A percentile compares a stretch with the other conserved stretches of the same genome.
Conservation (phyloP, 2,329 filamentous ascomycete species). For the Hansfordia pulvinata region DNA sequence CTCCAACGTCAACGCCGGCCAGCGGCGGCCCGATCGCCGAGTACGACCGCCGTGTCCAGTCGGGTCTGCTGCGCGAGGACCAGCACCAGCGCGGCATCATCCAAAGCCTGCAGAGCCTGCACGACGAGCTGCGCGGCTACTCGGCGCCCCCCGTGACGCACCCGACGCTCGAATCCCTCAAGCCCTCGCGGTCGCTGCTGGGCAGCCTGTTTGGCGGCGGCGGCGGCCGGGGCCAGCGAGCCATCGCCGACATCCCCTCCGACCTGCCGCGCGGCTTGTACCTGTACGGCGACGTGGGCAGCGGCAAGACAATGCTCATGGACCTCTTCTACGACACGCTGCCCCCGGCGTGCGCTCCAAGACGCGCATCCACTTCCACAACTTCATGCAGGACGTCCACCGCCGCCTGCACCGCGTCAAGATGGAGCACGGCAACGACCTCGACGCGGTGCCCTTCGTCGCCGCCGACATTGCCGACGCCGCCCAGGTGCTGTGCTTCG, state of each 20-base stretch:
- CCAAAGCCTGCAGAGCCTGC: constrained; percentile 74
- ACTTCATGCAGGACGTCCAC: constrained; percentile 98
- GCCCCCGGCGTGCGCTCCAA: constrained; percentile 68
- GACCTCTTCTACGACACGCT: constrained; percentile 94
- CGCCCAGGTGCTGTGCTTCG: constrained; percentile 84
- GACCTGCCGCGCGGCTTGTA: constrained; percentile 80
- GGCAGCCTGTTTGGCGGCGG: constrained; percentile 46
- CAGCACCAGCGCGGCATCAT: constrained; percentile 89
- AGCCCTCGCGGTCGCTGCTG: constrained; percentile 42
- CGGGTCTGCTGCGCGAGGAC: constrained; percentile 68
- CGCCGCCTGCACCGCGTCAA: constrained; percentile 82
- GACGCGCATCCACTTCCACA: constrained; percentile 94
- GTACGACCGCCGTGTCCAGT: constrained; percentile 70
- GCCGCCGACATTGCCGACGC: constrained; percentile 86
- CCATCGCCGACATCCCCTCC: constrained; percentile 45
- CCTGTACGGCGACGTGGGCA: constrained; percentile 91
- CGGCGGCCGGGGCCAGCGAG: constrained; percentile 21
- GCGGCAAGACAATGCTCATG: constrained; percentile 99
- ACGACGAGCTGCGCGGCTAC: constrained; percentile 69
- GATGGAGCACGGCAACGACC: constrained; percentile 74
- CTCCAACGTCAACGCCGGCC: no score
- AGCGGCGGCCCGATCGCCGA: constrained; percentile 82
- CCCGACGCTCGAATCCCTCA: constrained; percentile 60
- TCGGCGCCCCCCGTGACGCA: constrained; percentile 59
- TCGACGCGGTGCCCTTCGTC: constrained; percentile 83